A percentile compares a stretch with the other conserved stretches of the same genome.
phyloP scores from a whole-genome alignment of 73 alveolate species.

The Tetrahymena thermophila region DNA sequence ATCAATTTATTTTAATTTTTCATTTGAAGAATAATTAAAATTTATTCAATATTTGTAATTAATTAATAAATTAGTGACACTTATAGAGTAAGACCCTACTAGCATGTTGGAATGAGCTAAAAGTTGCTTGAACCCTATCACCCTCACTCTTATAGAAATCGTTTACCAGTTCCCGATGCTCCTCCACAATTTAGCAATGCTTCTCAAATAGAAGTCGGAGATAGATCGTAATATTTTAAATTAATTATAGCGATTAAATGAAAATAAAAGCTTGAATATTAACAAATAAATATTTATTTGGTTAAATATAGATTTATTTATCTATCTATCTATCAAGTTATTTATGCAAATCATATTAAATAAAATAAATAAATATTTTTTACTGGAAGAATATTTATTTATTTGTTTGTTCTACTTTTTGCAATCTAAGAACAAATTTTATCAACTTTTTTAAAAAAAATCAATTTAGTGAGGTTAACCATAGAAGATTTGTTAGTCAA shows the following conservation, averaged over 20 bases:
- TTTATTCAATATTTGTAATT: background rate
- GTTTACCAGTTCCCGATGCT: slow-evolving; percentile 48
- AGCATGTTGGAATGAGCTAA: slow-evolving; percentile 30
- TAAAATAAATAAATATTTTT: background rate
- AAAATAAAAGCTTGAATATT: background rate
- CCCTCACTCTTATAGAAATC: slow-evolving; percentile 27
- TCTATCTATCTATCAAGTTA: background rate
- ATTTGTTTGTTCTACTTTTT: background rate
- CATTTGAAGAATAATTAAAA: background rate
- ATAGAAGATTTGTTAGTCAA: slow-evolving; percentile 34
- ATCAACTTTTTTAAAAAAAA: background rate
- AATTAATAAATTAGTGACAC: slow-evolving; percentile 24
- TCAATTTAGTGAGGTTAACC: slow-evolving; percentile 19
- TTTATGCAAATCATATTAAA: background rate
- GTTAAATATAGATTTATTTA: background rate
- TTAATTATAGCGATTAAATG: background rate
- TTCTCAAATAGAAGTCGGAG: slow-evolving; percentile 41
- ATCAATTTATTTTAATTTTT: too few species aligned
- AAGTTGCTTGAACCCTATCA: slow-evolving; percentile 33
- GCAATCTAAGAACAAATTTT: background rate
- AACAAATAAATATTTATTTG: too few species aligned
- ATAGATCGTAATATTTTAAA: slow-evolving; percentile 15
- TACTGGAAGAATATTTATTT: background rate
- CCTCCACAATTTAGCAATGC: slow-evolving; percentile 38
- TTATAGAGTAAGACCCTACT: slow-evolving; percentile 36